phyloP scores from a whole-genome alignment of 768 basidiomycete genomes.

The Glaciozyma antarctica region DNA sequence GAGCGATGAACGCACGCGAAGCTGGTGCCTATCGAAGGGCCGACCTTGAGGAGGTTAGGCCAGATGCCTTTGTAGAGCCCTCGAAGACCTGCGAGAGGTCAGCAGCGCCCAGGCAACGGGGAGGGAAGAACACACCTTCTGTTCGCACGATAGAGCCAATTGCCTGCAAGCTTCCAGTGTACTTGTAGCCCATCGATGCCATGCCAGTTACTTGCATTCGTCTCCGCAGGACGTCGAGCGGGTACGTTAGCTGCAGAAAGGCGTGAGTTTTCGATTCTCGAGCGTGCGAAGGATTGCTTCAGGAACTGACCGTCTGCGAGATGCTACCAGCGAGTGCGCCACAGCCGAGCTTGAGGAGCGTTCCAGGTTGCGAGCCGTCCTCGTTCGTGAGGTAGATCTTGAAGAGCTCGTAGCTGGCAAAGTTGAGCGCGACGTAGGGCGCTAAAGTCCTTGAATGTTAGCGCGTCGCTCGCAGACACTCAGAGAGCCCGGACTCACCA shows the following conservation, averaged over 20 bases:
- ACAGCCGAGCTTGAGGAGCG: conserved; percentile 63
- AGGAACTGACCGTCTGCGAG: conserved; percentile 56
- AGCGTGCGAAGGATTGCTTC: background rate
- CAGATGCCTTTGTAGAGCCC: conserved; percentile 4
- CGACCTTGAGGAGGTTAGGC: conserved; percentile 3
- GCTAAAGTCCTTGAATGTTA: conserved; percentile 42
- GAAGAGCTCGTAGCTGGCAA: conserved; percentile 59
- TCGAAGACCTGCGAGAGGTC: background rate
- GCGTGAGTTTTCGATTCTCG: background rate
- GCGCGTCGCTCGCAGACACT: conserved; percentile 47
- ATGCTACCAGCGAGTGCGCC: conserved; percentile 68
- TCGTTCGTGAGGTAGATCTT: conserved; percentile 20
- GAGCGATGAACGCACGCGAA: background rate
- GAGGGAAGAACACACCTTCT: conserved; percentile 8
- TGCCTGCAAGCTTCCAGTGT: conserved; percentile 18
- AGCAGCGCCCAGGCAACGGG: background rate
- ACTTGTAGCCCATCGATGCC: conserved; percentile 42
- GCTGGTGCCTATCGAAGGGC: background rate
- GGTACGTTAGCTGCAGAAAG: conserved; percentile 59
- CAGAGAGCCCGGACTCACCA: conserved; percentile 37
- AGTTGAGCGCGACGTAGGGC: conserved; percentile 46
- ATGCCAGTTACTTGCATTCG: conserved; percentile 93
- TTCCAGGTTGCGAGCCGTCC: conserved; percentile 48
- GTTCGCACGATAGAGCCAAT: conserved; percentile 26
- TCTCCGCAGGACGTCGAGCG: conserved; percentile 84